Percentiles rank a stretch among this genome's conserved stretches.
These are phyloP conservation scores for Chloranthus sessilifolius DNA, from an alignment of 164 flowering plant species.

Conservation along the genomic window DNA sequence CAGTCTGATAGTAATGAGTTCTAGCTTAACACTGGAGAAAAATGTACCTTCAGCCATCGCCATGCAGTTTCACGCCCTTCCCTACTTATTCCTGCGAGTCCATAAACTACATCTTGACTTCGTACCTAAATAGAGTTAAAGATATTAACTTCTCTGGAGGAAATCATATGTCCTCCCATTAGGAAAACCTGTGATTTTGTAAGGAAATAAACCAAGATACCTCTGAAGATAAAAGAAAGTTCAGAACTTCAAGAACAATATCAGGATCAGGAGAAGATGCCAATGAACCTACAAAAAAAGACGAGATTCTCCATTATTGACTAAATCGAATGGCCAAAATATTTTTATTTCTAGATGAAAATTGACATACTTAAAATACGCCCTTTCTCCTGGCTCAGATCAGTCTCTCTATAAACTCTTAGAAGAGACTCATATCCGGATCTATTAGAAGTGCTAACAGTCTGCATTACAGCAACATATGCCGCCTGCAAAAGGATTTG, in stretches of 20 bases:
- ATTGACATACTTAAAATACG: slow-evolving; percentile 57
- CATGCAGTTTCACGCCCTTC: slow-evolving; percentile 89
- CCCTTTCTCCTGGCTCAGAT: slow-evolving; percentile 86
- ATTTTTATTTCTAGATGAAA: neutral
- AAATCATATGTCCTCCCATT: neutral
- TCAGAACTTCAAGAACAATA: slow-evolving; percentile 71
- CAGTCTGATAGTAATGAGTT: too few relatives aligned
- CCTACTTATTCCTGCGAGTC: slow-evolving; percentile 57
- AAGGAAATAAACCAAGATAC: slow-evolving; percentile 26
- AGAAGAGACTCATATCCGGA: slow-evolving; percentile 76
- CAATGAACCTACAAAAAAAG: slow-evolving; percentile 52
- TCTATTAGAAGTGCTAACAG: slow-evolving; percentile 55
- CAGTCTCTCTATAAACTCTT: slow-evolving; percentile 79
- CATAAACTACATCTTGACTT: slow-evolving; percentile 81
- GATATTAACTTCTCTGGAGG: neutral
- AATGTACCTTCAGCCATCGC: slow-evolving; percentile 83
- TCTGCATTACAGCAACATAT: slow-evolving; percentile 82
- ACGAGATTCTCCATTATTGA: neutral
- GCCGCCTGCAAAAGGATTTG: slow-evolving; percentile 56
- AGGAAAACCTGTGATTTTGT: neutral
- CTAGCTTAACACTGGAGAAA: too few relatives aligned
- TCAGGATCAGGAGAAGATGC: slow-evolving; percentile 69
- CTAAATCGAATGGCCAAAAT: neutral
- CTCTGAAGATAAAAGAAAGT: slow-evolving; percentile 78
- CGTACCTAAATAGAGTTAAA: slow-evolving; percentile 53